phyloP scores from a whole-genome alignment of 495 filamentous ascomycete species.

The Neurospora sp. region DNA sequence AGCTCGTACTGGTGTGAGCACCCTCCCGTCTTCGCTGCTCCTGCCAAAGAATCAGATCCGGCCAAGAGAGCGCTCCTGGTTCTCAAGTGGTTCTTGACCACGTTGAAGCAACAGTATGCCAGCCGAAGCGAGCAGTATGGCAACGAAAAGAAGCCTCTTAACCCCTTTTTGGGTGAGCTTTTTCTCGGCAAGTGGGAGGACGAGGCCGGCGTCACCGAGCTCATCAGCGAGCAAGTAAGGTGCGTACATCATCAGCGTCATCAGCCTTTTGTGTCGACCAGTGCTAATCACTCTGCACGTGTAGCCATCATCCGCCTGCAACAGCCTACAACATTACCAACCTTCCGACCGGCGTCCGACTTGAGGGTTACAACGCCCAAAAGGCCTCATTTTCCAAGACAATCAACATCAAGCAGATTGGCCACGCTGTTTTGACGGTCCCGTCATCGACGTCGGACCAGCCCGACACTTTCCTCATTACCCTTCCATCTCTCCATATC shows the following conservation, averaged over 20 bases:
- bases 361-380: constrained; percentile 96
- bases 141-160: constrained; percentile 95
- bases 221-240: constrained; percentile 61
- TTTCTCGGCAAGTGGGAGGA: constrained; percentile 85
- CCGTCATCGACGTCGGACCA: constrained; percentile 42
- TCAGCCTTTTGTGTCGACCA: not conserved
- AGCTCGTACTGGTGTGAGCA: constrained; percentile 97
- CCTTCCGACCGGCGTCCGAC: constrained; percentile 66
- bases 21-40: constrained; percentile 76
- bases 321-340: constrained; percentile 93
- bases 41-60: constrained; percentile 69
- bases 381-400: constrained; percentile 89
- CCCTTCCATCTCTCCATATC: constrained; percentile 84
- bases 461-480: constrained; percentile 76
- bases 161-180: constrained; percentile 83
- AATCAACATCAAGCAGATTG: constrained; percentile 93
- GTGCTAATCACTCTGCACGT: not conserved
- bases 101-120: constrained; percentile 89
- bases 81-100: constrained; percentile 94
- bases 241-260: constrained; percentile 10
- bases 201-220: constrained; percentile 55
- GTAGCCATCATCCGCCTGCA: constrained; percentile 90
- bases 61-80: constrained; percentile 79
- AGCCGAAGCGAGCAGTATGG: constrained; percentile 83
- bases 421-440: constrained; percentile 77